phyloP scores from a whole-genome alignment of 2,329 filamentous ascomycete genomes.

The Camptophora hylomeconis region DNA sequence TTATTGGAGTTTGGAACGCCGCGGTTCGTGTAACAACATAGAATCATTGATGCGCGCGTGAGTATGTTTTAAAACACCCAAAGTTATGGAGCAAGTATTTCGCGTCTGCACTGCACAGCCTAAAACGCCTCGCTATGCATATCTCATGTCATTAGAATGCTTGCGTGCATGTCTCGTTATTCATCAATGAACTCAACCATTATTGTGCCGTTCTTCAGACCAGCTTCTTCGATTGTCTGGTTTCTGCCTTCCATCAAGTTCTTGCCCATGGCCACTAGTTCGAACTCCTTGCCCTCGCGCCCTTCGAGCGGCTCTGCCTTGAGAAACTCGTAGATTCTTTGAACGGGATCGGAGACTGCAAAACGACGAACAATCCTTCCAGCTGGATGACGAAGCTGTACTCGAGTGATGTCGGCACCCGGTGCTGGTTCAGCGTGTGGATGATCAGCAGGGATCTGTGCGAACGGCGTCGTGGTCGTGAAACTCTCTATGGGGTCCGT shows the following conservation, averaged over 20 bases:
- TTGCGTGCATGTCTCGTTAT: no score
- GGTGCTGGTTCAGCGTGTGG: slow-evolving; percentile 68
- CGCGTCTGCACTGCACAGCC: no score
- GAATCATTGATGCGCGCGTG: no score
- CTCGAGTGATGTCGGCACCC: slow-evolving; percentile 64
- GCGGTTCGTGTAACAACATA: no score
- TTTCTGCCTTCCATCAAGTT: slow-evolving; percentile 70
- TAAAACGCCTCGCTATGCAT: no score
- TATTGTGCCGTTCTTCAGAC: slow-evolving; percentile 82
- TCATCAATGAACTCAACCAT: slow-evolving; percentile 80
- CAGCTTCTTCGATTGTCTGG: slow-evolving; percentile 62
- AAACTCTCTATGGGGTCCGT: slow-evolving; percentile 17
- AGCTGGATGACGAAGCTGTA: slow-evolving; percentile 79
- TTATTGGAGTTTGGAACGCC: no score
- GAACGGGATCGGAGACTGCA: slow-evolving; percentile 58
- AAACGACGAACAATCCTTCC: slow-evolving; percentile 85
- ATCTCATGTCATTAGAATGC: no score
- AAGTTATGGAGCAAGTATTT: no score
- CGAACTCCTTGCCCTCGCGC: slow-evolving; percentile 66
- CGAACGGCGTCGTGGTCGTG: slow-evolving; percentile 40
- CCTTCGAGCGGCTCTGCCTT: slow-evolving; percentile 77
- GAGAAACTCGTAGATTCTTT: slow-evolving; percentile 87
- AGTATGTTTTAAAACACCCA: no score
- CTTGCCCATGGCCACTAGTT: slow-evolving; percentile 75
- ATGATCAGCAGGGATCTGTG: slow-evolving; percentile 55